These are phyloP conservation scores for Arachis stenosperma DNA, from an alignment of 306 rosid genomes.

Conservation along the genomic window DNA sequence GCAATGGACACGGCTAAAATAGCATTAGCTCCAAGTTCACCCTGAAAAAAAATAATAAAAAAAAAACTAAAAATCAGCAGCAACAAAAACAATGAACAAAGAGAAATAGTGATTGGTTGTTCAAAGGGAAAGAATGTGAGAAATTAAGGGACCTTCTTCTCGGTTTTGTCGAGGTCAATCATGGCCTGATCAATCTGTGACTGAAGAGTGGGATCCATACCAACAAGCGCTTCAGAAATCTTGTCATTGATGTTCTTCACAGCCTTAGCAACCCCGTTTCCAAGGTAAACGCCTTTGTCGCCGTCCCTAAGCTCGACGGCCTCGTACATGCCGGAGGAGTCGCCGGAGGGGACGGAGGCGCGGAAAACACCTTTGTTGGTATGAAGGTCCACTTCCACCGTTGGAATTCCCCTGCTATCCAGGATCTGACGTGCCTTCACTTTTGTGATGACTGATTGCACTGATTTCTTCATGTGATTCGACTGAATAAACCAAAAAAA, in stretches of 20 bases:
- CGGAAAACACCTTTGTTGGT: conserved; percentile 85
- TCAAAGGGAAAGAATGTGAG: background rate
- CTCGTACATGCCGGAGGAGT: conserved; percentile 82
- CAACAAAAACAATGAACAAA: conserved; percentile 1
- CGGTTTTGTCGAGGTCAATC: conserved; percentile 94
- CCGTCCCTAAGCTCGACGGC: conserved; percentile 93
- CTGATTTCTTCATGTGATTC: conserved; percentile 75
- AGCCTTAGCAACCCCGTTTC: conserved; percentile 82
- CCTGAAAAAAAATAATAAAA: conserved; percentile 44
- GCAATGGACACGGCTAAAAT: conserved; percentile 94
- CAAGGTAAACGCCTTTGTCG: conserved; percentile 83
- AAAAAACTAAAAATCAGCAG: conserved; percentile 15
- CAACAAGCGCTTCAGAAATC: conserved; percentile 84
- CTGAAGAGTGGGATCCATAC: conserved; percentile 94
- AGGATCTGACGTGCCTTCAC: conserved; percentile 93
- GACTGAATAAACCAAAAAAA: conserved; percentile 50
- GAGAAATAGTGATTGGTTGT: conserved; percentile 12
- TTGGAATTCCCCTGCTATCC: conserved; percentile 96
- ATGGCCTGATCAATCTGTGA: conserved; percentile 93
- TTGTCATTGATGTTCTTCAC: conserved; percentile 85
- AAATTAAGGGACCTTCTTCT: conserved; percentile 70
- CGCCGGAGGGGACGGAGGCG: conserved; percentile 88
- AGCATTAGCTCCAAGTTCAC: conserved; percentile 91
- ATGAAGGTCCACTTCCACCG: conserved; percentile 85
- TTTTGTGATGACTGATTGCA: conserved; percentile 74